Evolutionary conservation across 2,329 filamentous ascomycete genomes (phyloP).

Genomic region (Aschersonia sp.): DNA sequence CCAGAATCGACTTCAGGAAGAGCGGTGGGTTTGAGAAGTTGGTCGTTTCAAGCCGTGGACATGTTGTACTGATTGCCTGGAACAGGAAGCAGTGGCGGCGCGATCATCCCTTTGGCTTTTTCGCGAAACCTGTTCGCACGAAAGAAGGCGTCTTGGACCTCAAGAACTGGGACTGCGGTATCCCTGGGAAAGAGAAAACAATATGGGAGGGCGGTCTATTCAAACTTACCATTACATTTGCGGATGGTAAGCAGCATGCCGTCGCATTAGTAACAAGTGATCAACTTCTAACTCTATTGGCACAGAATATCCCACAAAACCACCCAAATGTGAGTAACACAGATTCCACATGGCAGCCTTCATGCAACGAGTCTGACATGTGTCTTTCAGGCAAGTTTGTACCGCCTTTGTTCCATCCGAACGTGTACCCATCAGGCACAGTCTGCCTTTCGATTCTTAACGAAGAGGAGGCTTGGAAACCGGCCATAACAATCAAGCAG

Average conservation of each 20-base stretch:
- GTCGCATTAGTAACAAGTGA: constrained; percentile 1
- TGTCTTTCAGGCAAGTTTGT: constrained; percentile 69
- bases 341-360: not conserved
- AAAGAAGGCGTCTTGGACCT: constrained; percentile 73
- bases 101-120: constrained; percentile 97
- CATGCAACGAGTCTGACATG: not conserved
- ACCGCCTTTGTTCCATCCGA: constrained; percentile 92
- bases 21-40: constrained; percentile 45
- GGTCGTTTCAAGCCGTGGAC: too few species aligned
- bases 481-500: constrained; percentile 95
- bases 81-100: constrained; percentile 87
- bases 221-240: constrained; percentile 85
- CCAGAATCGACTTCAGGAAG: constrained; percentile 75
- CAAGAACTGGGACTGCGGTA: constrained; percentile 92
- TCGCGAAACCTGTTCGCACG: constrained; percentile 73
- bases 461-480: constrained; percentile 97
- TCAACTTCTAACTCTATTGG: not conserved
- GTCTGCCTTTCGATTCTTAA: constrained; percentile 96
- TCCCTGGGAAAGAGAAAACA: constrained; percentile 92
- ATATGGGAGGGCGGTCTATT: constrained; percentile 97
- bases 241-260: constrained; percentile 55
- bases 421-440: constrained; percentile 95
- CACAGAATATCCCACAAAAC: constrained; percentile 93
- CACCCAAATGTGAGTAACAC: constrained; percentile 76
- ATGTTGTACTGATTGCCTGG: constrained; percentile 9